A percentile compares a stretch with the other conserved stretches of the same genome.
phyloP scores from a whole-genome alignment of 495 filamentous ascomycete genomes.

The Hyaloscypha hepaticicola region DNA sequence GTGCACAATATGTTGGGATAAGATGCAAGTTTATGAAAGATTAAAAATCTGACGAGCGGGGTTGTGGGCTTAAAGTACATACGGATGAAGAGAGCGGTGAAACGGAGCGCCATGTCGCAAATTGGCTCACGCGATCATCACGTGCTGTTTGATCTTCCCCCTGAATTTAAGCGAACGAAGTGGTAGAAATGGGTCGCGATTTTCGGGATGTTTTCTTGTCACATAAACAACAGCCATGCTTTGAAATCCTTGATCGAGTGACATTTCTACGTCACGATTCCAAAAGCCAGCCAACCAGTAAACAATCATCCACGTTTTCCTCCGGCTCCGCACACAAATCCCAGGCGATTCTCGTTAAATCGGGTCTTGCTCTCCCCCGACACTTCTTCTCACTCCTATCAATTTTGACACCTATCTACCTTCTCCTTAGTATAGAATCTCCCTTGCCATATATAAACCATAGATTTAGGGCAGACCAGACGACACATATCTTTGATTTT shows the following conservation, averaged over 20 bases:
- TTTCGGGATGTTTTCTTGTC: too few relatives aligned
- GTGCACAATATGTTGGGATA: background rate
- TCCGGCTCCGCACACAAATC: conserved; percentile 54
- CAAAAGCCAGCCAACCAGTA: conserved; percentile 69
- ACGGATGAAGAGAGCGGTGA: background rate
- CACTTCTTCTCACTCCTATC: conserved; percentile 42
- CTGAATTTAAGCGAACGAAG: background rate
- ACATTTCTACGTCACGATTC: conserved; percentile 54
- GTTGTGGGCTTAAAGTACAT: background rate
- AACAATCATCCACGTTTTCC: conserved; percentile 62
- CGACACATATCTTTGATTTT: conserved; percentile 27
- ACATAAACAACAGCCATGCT: background rate
- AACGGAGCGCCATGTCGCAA: background rate
- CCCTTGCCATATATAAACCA: conserved; percentile 43
- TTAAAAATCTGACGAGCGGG: background rate
- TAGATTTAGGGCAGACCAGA: conserved; percentile 50
- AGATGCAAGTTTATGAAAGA: background rate
- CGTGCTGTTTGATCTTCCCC: background rate
- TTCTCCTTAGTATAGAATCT: conserved; percentile 39
- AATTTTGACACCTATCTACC: conserved; percentile 41
- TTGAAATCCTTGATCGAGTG: background rate
- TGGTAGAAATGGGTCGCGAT: background rate
- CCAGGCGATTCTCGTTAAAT: conserved; percentile 53
- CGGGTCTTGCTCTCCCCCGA: conserved; percentile 33
- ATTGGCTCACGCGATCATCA: background rate